Evolutionary conservation across 192 early-diverging fungal genomes (phyloP), one percentile per base, ranked within the genome.

Genomic region (Mortierella hygrophila): DNA sequence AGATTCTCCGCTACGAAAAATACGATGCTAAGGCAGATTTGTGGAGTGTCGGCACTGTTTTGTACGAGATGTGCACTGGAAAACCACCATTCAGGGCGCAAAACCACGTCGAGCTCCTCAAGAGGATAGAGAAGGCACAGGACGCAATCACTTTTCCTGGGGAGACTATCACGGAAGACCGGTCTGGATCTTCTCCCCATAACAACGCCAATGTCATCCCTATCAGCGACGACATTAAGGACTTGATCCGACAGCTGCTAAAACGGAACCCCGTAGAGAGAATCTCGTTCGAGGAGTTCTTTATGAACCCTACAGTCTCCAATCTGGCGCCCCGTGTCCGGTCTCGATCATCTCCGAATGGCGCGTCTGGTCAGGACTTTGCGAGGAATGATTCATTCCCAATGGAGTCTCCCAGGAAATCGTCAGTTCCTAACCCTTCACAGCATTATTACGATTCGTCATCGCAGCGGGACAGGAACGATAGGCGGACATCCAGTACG

Each of bases 21-120:
- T 99, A 99, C 84, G 96, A 97, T 41, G 96, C 97, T 38, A 97
- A 97, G 82, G 97, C 97, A 0, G 99, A 99, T 89, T 82, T 99
- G 32, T 99, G 99, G 99, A 96, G 95, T 74, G 94, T 99, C 9
- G 99, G 99, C 18, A 95, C 97, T 3, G 97, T 99, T 29, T 82
- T 97, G 4, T 99, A 97, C 87, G 98, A 99, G 85, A 97, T 99
- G 95, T 91, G 96, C 63, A 93, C 95, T 5, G 98, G 98, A 18
- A 92, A 93, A 42, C 96, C 97, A 40, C 99, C 99, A 2, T 99
- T 97, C 88, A 92, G 94, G 52, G 99, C 99, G 2, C 93, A 92
- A 68, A 99, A 98, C 87, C 97, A 99, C 79, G 92, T 99, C 11
- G 99, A 99, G 71, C 89, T 99, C 44, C 89, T 99, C 57, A 89